Evolutionary conservation across 2,329 filamentous ascomycete species (phyloP), one percentile per base, ranked within the genome.

Genomic region (Paradendryphiella salina): DNA sequence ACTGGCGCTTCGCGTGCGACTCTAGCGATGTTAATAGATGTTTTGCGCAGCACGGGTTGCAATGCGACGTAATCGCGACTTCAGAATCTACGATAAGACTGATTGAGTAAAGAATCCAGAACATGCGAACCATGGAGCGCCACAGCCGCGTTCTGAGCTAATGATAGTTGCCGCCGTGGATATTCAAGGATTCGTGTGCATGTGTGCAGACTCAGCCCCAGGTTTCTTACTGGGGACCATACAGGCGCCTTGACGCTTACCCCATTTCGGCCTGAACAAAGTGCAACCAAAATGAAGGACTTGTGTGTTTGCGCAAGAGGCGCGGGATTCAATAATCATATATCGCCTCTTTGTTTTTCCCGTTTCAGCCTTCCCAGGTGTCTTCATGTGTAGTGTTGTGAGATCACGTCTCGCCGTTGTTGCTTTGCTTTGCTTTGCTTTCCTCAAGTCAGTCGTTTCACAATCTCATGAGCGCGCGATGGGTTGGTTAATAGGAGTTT

Each of bases 381-480:
- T 43, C 33, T 63, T 52, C 64, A 21, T 56, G 40, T 55, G 49
- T 36, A 17, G 32, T 36, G 36, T 37, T n/a, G 17, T 46, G 18
- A 17, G 28, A 31, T 21, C n/a, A 29, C 18, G 28, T 9, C 17
- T 46, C 42, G 23, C 23, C 40, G 42, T 46, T 44, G 54, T 61
- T 46, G 51, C 58, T 54, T 52, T 60, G 50, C 58, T 62, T 45
- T 46, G 33, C 23, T 10, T 54, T 53, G 31, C 31, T 38, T 45
- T 38, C 48, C 50, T 54, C 55, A 46, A 51, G 57, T 60, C 63
- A 54, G 46, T 65, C 62, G 48, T 66, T 69, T 67, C 40, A 38
- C 17, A 18, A 5, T 38, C 17, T 32, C 17, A 59, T 63, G 62
- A 67, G 46, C 57, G 70, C 72, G 69, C 70, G 44, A 73, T 73